Evolutionary conservation across 1,284 basidiomycete genomes (phyloP).

Genomic region (Trametes versicolor): DNA sequence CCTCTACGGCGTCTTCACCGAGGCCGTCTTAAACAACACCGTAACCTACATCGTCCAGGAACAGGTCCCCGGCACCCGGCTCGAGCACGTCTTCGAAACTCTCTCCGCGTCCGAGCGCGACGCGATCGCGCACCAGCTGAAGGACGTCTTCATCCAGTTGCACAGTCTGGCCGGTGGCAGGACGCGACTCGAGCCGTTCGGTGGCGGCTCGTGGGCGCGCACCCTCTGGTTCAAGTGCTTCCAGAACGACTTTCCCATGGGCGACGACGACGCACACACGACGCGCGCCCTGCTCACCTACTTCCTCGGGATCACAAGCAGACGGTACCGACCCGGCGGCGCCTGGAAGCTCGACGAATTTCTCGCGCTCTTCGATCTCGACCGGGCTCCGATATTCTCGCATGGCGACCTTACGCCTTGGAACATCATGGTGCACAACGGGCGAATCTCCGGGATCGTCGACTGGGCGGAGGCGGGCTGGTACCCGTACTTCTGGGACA

Average conservation of each 20-base stretch:
- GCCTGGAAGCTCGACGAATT: not conserved
- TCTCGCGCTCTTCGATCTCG: not conserved
- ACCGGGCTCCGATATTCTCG: not conserved
- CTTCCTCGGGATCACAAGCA: not conserved
- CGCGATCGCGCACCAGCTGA: not conserved
- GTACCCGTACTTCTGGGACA: conserved; percentile 2
- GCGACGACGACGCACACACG: not conserved
- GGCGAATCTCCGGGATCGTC: not conserved
- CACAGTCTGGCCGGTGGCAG: not conserved
- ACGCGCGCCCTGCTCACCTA: not conserved
- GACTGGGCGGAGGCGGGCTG: conserved; percentile 1
- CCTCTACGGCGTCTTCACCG: not conserved
- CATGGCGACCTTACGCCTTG: not conserved
- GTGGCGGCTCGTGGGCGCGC: not conserved
- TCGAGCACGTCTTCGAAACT: not conserved
- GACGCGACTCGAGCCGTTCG: not conserved
- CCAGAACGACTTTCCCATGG: not conserved
- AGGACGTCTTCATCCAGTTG: not conserved
- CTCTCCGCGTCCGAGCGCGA: not conserved
- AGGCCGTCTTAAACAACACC: not conserved
- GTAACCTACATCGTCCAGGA: conserved; percentile 1
- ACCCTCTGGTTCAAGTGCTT: not conserved
- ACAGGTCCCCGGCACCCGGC: not conserved
- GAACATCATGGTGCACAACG: not conserved
- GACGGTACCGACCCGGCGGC: not conserved